Base-by-base conservation (phyloP, 768 basidiomycete species). In the Lentinula boryana region DNA sequence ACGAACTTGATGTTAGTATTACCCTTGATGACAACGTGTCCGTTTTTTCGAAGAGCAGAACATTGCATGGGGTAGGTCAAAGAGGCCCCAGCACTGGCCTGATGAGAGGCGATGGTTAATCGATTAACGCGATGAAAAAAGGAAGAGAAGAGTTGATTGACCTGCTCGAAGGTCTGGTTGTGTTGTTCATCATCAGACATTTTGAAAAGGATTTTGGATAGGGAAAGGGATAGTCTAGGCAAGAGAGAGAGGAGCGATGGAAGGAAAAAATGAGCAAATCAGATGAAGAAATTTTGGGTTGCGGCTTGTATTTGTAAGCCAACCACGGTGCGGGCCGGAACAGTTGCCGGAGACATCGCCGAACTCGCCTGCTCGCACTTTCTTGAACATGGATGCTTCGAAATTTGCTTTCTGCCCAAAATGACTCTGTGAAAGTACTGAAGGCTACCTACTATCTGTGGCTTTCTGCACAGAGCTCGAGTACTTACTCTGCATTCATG, bases 21-120 rank as follows among this genome's bases (percentile, higher is more conserved):
- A 84, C 93, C 82, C 83, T 97, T 98, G 78, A 99, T 98, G 70
- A 95, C 89, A 74, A 99, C 96, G 81, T 91, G 90, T 15, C 91
- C 90, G 75, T 87, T 87, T 82, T 90, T 91, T 74, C 88, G 89
- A 66, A 98, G 89, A 69, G 94, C 95, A 74, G 96, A 98, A 80
- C 97, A 98, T 82, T 93, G 91, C 87, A 85, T 90, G 67, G 91
- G 91, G 79, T 71, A 91, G 71, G 91, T 92, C 73, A 75, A 67
- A 63, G 91, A 92, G 70, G 91, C 90, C 65, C 87, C 88, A 63
- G 91, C 83, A 71, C 67, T 79, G 68, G 84, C 85, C 89, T 91
- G 65, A 31, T 57, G 23, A 64, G 15, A 56, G 18, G 56, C 38
- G 16, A 49, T 49, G 31, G 62, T 60, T 49, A 43, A 63, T 60